Evolutionary conservation across 2,329 filamentous ascomycete genomes (phyloP).

Genomic region (Emmonsia crescens): DNA sequence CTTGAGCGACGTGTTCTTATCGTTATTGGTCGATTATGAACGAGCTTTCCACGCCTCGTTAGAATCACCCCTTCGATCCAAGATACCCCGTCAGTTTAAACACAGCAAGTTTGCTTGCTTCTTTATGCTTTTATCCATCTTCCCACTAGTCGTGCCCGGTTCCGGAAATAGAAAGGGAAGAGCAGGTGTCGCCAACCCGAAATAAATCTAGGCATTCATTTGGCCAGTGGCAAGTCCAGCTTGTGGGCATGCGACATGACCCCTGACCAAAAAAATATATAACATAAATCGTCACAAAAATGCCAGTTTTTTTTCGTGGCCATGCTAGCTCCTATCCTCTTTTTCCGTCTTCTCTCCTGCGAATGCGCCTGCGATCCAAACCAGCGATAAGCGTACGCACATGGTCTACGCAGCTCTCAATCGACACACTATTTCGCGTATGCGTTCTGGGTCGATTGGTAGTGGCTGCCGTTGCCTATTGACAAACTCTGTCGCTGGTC

Average conservation of each 20-base stretch:
- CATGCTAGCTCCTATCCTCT: not conserved
- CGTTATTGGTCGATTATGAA: not conserved
- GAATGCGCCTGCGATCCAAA: not conserved
- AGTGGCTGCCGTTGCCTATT: not conserved
- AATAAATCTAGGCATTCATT: not conserved
- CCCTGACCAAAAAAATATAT: not conserved
- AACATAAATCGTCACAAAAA: not conserved
- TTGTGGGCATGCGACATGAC: not conserved
- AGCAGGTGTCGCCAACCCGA: not conserved
- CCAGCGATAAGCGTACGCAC: not conserved
- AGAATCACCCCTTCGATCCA: not conserved
- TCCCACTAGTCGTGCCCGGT: not conserved
- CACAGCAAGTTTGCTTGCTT: constrained; percentile 5
- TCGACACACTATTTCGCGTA: not conserved
- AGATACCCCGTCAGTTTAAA: constrained; percentile 7
- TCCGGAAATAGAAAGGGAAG: not conserved
- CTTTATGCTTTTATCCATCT: constrained; percentile 1
- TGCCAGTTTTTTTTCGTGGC: not conserved
- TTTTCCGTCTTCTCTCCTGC: not conserved
- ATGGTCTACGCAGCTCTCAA: not conserved
- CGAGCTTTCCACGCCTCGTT: not conserved
- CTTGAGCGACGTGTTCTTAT: constrained; percentile 4
- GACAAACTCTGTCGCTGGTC: not conserved
- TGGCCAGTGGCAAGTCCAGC: not conserved
- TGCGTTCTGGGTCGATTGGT: not conserved